These are phyloP conservation scores for Calonectria pseudoreteaudii DNA, from an alignment of 2,329 filamentous ascomycete species.

Conservation along the genomic window DNA sequence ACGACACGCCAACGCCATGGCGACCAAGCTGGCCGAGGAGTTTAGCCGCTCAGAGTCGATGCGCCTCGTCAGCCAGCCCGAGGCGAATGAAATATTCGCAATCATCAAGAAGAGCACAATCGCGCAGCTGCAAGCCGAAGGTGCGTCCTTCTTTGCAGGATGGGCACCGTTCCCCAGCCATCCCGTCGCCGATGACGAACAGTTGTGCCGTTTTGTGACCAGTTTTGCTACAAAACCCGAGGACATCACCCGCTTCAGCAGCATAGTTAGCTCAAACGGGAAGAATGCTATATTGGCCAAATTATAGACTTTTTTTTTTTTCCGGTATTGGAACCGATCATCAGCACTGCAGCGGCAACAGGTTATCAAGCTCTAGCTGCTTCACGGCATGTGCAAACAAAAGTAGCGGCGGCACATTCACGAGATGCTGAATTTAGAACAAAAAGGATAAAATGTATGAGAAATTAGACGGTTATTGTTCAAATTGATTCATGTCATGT, in stretches of 20 bases:
- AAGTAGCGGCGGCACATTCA: neutral
- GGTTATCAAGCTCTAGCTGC: neutral
- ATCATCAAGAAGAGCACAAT: neutral
- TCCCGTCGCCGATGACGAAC: neutral
- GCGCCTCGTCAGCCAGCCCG: neutral
- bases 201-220: conserved; percentile 10
- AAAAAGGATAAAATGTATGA: neutral
- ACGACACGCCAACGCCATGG: conserved; percentile 3
- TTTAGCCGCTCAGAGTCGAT: neutral
- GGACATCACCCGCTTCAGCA: neutral
- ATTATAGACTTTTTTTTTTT: neutral
- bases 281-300: neutral
- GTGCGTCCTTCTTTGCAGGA: neutral
- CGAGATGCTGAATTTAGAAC: neutral
- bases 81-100: conserved; percentile 1
- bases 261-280: neutral
- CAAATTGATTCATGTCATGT: neutral
- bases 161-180: neutral
- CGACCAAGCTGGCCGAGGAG: neutral
- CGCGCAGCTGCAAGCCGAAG: neutral
- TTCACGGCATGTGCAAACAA: neutral
- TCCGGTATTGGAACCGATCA: neutral
- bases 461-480: neutral
- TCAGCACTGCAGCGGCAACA: neutral
- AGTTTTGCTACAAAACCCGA: conserved; percentile 1